phyloP scores from a whole-genome alignment of 2,329 filamentous ascomycete species.

The Alternaria longipes region DNA sequence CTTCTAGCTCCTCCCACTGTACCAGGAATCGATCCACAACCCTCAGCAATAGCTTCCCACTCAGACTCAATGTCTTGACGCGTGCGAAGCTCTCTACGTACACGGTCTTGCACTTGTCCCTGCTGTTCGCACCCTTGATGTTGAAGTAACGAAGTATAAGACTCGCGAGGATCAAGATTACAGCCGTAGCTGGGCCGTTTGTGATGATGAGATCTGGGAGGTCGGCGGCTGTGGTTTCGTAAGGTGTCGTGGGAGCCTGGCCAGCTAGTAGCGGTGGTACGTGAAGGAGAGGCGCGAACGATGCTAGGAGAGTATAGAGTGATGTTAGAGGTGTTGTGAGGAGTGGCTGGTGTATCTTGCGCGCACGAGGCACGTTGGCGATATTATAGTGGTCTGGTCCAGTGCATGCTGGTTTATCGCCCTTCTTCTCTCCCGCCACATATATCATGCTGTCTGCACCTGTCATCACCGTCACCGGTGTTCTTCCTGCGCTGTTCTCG shows the following conservation, averaged over 20 bases:
- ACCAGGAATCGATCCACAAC: constrained; percentile 83
- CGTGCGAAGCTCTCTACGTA: constrained; percentile 95
- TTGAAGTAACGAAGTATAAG: constrained; percentile 65
- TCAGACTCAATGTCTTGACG: constrained; percentile 82
- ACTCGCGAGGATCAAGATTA: constrained; percentile 73
- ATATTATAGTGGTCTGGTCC: constrained; percentile 65
- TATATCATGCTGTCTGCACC: constrained; percentile 8
- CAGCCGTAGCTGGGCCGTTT: constrained; percentile 89
- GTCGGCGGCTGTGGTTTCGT: constrained; percentile 35
- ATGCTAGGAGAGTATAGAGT: constrained; percentile 70
- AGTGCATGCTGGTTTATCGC: constrained; percentile 14
- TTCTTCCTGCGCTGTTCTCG: neutral
- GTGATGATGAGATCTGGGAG: constrained; percentile 81
- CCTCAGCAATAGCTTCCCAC: constrained; percentile 76
- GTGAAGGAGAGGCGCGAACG: constrained; percentile 64
- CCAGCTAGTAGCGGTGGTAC: constrained; percentile 29
- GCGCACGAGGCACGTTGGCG: constrained; percentile 76
- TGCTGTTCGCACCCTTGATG: constrained; percentile 46
- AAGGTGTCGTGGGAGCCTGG: constrained; percentile 16
- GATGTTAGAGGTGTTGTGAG: constrained; percentile 76
- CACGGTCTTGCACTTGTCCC: constrained; percentile 73
- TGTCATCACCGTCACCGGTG: constrained; percentile 10
- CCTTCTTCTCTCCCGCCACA: neutral
- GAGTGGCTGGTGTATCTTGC: constrained; percentile 82
- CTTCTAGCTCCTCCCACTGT: constrained; percentile 75